These are phyloP conservation scores for Rhizomucor pusillus DNA, from an alignment of 371 early-diverging fungal species.

Conservation along the genomic window DNA sequence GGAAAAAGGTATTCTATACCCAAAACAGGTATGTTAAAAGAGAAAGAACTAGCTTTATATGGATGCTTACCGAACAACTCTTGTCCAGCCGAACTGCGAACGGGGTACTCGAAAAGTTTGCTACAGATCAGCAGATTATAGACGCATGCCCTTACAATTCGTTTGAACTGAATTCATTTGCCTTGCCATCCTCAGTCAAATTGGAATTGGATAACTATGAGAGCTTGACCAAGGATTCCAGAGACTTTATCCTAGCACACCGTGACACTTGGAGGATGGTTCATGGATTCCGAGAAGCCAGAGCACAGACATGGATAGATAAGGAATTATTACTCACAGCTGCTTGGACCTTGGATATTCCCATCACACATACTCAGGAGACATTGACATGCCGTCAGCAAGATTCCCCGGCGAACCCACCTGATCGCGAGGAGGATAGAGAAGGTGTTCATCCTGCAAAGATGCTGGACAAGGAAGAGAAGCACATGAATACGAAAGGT, in stretches of 20 bases:
- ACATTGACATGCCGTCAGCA: slow-evolving; percentile 44
- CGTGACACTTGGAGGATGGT: slow-evolving; percentile 45
- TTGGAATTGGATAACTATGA: slow-evolving; percentile 25
- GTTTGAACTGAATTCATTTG: slow-evolving; percentile 11
- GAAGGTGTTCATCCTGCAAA: slow-evolving; percentile 23
- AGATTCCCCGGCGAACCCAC: slow-evolving; percentile 26
- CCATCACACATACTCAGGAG: slow-evolving; percentile 27
- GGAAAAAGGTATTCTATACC: slow-evolving; percentile 36
- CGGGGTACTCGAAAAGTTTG: slow-evolving; percentile 26
- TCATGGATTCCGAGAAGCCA: slow-evolving; percentile 38
- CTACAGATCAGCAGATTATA: slow-evolving; percentile 24
- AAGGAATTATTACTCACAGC: slow-evolving; percentile 45
- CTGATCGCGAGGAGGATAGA: slow-evolving; percentile 25
- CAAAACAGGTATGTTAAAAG: slow-evolving; percentile 38
- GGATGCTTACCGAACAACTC: neutral
- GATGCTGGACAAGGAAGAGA: slow-evolving; percentile 24
- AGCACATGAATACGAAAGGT: slow-evolving; percentile 33
- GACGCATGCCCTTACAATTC: slow-evolving; percentile 16
- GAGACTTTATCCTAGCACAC: slow-evolving; percentile 45
- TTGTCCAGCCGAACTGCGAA: slow-evolving; percentile 8
- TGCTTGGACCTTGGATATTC: slow-evolving; percentile 36
- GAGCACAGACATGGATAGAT: slow-evolving; percentile 45
- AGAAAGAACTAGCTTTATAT: slow-evolving; percentile 15
- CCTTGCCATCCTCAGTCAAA: slow-evolving; percentile 7
- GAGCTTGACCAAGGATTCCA: slow-evolving; percentile 33